These are phyloP conservation scores for Alternaria ethzedia DNA, from an alignment of 2,329 filamentous ascomycete species.

Conservation along the genomic window DNA sequence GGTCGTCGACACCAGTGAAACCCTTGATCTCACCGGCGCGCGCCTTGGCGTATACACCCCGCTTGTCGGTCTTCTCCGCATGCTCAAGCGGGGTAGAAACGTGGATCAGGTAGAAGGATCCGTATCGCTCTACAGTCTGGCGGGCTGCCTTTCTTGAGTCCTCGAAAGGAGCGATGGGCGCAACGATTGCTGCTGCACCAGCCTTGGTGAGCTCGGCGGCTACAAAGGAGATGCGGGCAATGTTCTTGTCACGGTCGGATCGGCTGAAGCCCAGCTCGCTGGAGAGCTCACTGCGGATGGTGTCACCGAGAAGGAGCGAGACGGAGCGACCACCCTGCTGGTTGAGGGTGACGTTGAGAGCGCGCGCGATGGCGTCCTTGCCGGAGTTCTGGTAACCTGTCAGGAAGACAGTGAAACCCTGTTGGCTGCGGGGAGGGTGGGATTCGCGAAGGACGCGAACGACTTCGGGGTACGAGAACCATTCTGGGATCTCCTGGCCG, in stretches of 20 bases:
- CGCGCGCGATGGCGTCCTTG: constrained; percentile 95
- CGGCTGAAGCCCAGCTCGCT: constrained; percentile 94
- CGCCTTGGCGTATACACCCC: constrained; percentile 85
- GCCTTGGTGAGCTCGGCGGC: constrained; percentile 92
- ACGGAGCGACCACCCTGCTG: constrained; percentile 96
- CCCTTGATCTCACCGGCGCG: constrained; percentile 92
- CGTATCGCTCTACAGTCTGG: constrained; percentile 85
- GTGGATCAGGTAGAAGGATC: constrained; percentile 93
- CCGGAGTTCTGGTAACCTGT: constrained; percentile 96
- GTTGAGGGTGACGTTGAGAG: constrained; percentile 95
- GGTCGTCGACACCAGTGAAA: constrained; percentile 97
- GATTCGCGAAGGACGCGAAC: constrained; percentile 95
- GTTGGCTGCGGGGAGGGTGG: constrained; percentile 85
- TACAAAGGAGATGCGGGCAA: constrained; percentile 94
- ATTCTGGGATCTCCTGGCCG: constrained; percentile 94
- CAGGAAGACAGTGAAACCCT: constrained; percentile 98
- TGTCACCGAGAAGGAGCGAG: constrained; percentile 93
- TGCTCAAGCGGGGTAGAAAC: constrained; percentile 91
- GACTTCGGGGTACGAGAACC: constrained; percentile 99
- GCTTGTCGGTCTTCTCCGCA: constrained; percentile 93
- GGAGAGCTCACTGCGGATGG: constrained; percentile 89
- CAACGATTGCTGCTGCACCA: constrained; percentile 92
- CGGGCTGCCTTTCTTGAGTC: constrained; percentile 76
- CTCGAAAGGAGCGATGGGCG: constrained; percentile 94
- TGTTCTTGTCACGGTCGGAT: constrained; percentile 92